A percentile compares a stretch with the other conserved stretches of the same genome.
Evolutionary conservation across 805 yeast genomes (phyloP).

Genomic region (Candida ovalis): DNA sequence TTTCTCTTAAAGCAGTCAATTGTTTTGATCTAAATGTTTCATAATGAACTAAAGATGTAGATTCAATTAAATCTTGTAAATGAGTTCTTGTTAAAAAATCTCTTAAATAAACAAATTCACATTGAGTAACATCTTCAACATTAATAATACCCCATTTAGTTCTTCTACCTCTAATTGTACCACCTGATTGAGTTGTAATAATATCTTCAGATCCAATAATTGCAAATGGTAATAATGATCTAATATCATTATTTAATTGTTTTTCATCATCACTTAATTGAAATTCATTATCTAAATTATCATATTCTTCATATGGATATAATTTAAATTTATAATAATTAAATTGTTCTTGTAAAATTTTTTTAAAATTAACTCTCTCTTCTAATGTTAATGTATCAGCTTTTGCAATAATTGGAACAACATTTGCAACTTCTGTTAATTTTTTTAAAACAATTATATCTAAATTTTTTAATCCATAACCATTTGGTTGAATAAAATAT

Average conservation of each 20-base stretch:
- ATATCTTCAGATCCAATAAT: constrained; percentile 86
- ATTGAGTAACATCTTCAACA: constrained; percentile 90
- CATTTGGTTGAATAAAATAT: constrained; percentile 87
- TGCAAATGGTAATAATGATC: constrained; percentile 86
- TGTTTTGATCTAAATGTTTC: constrained; percentile 93
- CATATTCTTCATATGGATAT: constrained; percentile 68
- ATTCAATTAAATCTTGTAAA: constrained; percentile 91
- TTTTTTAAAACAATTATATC: constrained; percentile 81
- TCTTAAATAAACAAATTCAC: constrained; percentile 92
- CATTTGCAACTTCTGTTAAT: constrained; percentile 85
- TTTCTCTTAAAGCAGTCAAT: constrained; percentile 88
- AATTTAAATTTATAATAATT: constrained; percentile 65
- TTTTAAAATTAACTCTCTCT: constrained; percentile 79
- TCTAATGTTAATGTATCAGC: constrained; percentile 83
- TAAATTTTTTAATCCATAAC: constrained; percentile 76
- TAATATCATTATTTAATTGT: constrained; percentile 70
- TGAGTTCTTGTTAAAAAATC: constrained; percentile 95
- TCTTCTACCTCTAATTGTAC: constrained; percentile 81
- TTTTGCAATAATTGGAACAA: constrained; percentile 93
- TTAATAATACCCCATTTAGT: constrained; percentile 92
- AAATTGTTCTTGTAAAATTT: constrained; percentile 72
- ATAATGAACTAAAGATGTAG: constrained; percentile 83
- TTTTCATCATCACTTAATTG: constrained; percentile 62
- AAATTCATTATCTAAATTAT: constrained; percentile 27
- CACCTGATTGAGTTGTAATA: constrained; percentile 66